Evolutionary conservation across 208 protist genomes (phyloP).

Genomic region (Leishmania lainsoni): DNA sequence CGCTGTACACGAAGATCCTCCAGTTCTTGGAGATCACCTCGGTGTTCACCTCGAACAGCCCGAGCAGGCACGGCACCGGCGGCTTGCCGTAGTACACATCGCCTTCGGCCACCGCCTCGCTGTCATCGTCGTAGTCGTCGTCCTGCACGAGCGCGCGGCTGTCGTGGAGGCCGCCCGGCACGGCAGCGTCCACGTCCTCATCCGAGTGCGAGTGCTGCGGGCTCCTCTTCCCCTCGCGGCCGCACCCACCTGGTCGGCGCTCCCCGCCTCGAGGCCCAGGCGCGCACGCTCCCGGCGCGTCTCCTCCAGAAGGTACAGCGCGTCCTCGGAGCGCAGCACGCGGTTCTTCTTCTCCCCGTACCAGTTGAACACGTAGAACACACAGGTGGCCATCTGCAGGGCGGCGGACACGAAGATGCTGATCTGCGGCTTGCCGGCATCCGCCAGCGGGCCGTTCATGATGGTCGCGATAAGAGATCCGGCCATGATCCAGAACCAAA

Average conservation of each 20-base stretch:
- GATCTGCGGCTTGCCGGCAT: slow-evolving; percentile 42
- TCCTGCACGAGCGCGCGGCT: slow-evolving; percentile 1
- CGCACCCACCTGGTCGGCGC: neutral
- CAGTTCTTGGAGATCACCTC: slow-evolving; percentile 56
- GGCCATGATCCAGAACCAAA: slow-evolving; percentile 58
- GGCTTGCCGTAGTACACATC: slow-evolving; percentile 27
- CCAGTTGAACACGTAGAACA: slow-evolving; percentile 70
- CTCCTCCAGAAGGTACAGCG: slow-evolving; percentile 31
- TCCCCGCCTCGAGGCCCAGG: slow-evolving; percentile 16
- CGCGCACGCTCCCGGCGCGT: slow-evolving; percentile 35
- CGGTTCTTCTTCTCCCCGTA: slow-evolving; percentile 64
- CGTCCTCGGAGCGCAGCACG: slow-evolving; percentile 48
- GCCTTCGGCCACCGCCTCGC: neutral
- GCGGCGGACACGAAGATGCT: slow-evolving; percentile 58
- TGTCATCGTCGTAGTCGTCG: slow-evolving; percentile 16
- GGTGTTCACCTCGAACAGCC: slow-evolving; percentile 61
- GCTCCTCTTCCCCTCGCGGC: slow-evolving; percentile 9
- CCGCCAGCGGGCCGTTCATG: slow-evolving; percentile 58
- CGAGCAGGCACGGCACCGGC: slow-evolving; percentile 26
- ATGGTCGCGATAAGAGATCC: slow-evolving; percentile 43
- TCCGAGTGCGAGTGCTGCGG: slow-evolving; percentile 11
- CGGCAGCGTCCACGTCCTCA: slow-evolving; percentile 2
- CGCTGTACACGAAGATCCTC: slow-evolving; percentile 50
- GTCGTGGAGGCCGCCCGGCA: slow-evolving; percentile 10
- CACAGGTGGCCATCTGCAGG: slow-evolving; percentile 50